Conservation (phyloP, 2,329 filamentous ascomycete species). For the Aspergillus sp. region DNA sequence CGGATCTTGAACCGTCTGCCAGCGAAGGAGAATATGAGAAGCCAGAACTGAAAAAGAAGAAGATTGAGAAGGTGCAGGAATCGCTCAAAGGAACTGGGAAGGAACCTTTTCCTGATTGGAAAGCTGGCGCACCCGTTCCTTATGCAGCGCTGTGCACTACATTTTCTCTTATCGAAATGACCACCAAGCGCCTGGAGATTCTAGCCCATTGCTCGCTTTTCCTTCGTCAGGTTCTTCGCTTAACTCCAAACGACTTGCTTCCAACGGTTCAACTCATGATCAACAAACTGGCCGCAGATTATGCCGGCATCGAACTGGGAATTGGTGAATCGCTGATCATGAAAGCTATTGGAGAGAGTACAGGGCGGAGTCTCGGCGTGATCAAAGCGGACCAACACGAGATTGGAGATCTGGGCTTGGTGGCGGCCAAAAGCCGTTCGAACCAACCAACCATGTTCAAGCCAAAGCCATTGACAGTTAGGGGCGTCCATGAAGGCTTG, state of each 20-base stretch:
- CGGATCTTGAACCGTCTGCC: conserved; percentile 35
- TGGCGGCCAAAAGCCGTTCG: conserved; percentile 89
- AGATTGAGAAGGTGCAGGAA: conserved; percentile 71
- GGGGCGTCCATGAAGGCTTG: conserved; percentile 77
- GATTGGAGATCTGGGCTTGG: conserved; percentile 88
- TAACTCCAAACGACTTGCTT: conserved; percentile 81
- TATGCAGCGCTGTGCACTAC: conserved; percentile 93
- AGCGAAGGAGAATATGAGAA: conserved; percentile 58
- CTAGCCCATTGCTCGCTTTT: conserved; percentile 84
- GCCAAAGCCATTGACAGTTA: conserved; percentile 80
- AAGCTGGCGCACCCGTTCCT: conserved; percentile 76
- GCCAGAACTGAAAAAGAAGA: conserved; percentile 65
- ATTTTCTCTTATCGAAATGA: conserved; percentile 91
- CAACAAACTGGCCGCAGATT: conserved; percentile 95
- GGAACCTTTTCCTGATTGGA: conserved; percentile 94
- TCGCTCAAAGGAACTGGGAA: conserved; percentile 62
- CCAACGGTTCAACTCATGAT: conserved; percentile 92
- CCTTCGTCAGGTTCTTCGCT: conserved; percentile 82
- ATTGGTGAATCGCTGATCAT: conserved; percentile 98
- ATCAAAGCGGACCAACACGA: conserved; percentile 96
- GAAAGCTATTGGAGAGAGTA: conserved; percentile 95
- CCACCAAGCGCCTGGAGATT: conserved; percentile 83
- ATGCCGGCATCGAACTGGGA: conserved; percentile 92
- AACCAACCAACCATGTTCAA: conserved; percentile 99
- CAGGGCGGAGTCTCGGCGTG: conserved; percentile 75